Conservation (phyloP, 2,329 filamentous ascomycete genomes). For the Diaporthe nobilis region DNA sequence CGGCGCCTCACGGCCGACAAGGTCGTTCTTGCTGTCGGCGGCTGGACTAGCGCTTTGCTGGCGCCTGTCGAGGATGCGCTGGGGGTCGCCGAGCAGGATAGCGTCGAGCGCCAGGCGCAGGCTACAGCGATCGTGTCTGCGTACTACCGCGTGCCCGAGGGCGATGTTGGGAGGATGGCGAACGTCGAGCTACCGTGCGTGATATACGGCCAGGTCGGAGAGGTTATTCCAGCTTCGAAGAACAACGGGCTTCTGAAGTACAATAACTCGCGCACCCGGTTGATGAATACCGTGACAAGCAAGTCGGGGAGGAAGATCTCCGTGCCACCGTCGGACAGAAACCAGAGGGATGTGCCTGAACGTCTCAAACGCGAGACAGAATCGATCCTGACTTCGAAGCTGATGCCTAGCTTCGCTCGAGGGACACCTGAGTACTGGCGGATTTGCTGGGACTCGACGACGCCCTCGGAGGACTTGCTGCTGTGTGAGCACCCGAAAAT, state of each 20-base stretch:
- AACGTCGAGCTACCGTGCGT: conserved; percentile 25
- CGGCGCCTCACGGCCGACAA: conserved; percentile 2
- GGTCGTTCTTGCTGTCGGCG: conserved; percentile 30
- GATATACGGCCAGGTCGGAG: conserved; percentile 24
- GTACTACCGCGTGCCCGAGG: conserved; percentile 7
- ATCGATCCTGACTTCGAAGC: conserved; percentile 21
- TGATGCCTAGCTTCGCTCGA: conserved; percentile 14
- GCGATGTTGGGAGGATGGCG: background rate
- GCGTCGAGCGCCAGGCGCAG: conserved; percentile 32
- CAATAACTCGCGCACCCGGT: conserved; percentile 11
- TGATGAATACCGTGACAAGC: conserved; percentile 8
- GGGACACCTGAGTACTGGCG: conserved; percentile 32
- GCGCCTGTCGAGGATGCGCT: conserved; percentile 26
- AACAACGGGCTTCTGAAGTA: conserved; percentile 32
- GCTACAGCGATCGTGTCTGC: conserved; percentile 33
- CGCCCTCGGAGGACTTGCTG: conserved; percentile 33
- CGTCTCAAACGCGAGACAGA: conserved; percentile 6
- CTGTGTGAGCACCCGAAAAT: conserved; percentile 29
- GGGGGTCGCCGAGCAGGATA: conserved; percentile 18
- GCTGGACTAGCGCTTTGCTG: conserved; percentile 28
- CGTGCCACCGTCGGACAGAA: background rate
- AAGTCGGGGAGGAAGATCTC: conserved; percentile 22
- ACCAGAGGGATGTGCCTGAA: conserved; percentile 1
- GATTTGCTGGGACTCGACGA: conserved; percentile 33
- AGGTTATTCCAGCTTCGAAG: conserved; percentile 22